Evolutionary conservation across 164 flowering plant genomes (phyloP).

Genomic region (Brasenia schreberi): DNA sequence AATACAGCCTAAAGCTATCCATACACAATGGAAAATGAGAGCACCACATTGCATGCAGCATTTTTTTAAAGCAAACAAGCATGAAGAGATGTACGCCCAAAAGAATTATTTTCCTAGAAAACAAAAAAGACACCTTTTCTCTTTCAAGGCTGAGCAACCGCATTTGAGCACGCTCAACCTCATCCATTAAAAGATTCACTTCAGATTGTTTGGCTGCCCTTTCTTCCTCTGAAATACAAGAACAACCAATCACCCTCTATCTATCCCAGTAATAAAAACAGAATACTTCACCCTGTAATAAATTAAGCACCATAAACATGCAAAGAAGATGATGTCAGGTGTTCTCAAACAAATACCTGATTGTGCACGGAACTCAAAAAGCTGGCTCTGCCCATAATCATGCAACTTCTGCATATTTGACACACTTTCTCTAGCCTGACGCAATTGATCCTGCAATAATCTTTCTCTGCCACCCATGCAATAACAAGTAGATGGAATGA

Average conservation of each 20-base stretch:
- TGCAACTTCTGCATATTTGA: slow-evolving; percentile 86
- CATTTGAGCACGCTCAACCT: slow-evolving; percentile 92
- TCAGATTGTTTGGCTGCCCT: slow-evolving; percentile 93
- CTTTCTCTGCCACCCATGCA: slow-evolving; percentile 42
- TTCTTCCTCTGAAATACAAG: slow-evolving; percentile 65
- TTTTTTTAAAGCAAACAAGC: too few species aligned
- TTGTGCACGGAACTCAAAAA: slow-evolving; percentile 92
- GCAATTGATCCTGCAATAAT: slow-evolving; percentile 78
- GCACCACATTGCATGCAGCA: too few species aligned
- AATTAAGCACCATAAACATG: too few species aligned
- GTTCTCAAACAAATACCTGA: slow-evolving; percentile 42
- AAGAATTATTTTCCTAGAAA: background rate
- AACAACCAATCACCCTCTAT: background rate
- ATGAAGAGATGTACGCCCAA: too few species aligned
- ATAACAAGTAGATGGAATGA: background rate
- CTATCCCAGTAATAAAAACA: background rate
- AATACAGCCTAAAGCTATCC: too few species aligned
- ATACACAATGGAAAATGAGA: too few species aligned
- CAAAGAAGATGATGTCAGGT: background rate
- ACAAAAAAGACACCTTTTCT: slow-evolving; percentile 56
- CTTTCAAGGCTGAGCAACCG: slow-evolving; percentile 89
- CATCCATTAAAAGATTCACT: slow-evolving; percentile 88
- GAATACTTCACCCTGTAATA: background rate
- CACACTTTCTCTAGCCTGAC: slow-evolving; percentile 92
- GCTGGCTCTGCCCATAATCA: slow-evolving; percentile 92